These are phyloP conservation scores for Umbelopsis isabellina DNA, from an alignment of 192 early-diverging fungal species.

Conservation along the genomic window DNA sequence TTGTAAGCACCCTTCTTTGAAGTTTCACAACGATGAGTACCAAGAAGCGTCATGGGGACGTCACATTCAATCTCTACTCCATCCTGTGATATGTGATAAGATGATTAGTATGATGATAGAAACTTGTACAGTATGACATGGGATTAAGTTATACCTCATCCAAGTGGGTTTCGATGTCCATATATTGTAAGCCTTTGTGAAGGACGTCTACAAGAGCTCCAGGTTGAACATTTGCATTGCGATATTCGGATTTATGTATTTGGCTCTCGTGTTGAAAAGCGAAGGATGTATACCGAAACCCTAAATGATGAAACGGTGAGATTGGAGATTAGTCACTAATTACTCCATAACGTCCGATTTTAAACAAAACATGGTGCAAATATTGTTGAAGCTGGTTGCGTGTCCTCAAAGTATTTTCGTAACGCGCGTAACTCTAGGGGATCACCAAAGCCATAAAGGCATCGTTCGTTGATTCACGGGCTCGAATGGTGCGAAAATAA, in stretches of 20 bases:
- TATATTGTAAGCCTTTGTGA: constrained; percentile 91
- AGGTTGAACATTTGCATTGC: constrained; percentile 69
- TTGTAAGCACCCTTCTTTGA: constrained; percentile 38
- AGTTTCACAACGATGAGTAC: constrained; percentile 66
- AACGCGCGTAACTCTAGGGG: too few relatives aligned
- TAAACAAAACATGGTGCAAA: too few relatives aligned
- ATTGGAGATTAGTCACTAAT: background rate
- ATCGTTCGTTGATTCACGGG: too few relatives aligned
- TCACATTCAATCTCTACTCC: constrained; percentile 75
- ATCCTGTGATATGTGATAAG: constrained; percentile 56
- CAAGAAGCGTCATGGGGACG: constrained; percentile 70
- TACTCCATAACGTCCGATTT: too few relatives aligned
- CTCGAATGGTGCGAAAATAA: too few relatives aligned
- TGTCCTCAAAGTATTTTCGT: too few relatives aligned
- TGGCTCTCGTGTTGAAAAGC: constrained; percentile 86
- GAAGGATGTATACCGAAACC: constrained; percentile 86
- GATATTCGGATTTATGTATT: constrained; percentile 63
- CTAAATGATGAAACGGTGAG: constrained; percentile 41
- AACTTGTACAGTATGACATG: background rate
- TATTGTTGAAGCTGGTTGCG: too few relatives aligned
- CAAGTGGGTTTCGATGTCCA: constrained; percentile 87
- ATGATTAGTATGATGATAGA: background rate
- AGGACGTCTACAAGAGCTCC: constrained; percentile 85
- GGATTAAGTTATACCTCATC: constrained; percentile 57
- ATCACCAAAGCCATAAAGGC: too few relatives aligned